Base-by-base conservation (phyloP, 352 stramenopile genomes). In the Globisporangium barbulae region DNA sequence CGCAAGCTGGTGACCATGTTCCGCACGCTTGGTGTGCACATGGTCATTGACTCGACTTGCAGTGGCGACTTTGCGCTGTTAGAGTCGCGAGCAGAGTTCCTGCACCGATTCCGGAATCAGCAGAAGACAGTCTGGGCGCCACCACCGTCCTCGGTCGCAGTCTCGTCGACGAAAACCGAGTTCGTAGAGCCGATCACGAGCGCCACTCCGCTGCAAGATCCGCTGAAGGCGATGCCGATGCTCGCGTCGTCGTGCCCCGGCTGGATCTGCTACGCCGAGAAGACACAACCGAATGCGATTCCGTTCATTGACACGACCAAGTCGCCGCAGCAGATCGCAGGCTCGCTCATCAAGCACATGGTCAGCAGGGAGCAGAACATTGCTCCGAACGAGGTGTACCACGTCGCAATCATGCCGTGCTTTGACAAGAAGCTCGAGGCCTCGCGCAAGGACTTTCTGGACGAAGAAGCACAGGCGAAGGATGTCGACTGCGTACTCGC, bases 371-470 rank as follows among this genome's bases (percentile, higher is more conserved):
- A 94, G 39, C 75, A 87, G 42, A 74, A 72, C 8, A 44, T 89
- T 31, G 41, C 57, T 0, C 64, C 79, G 12, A 75, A 66, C 30
- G 76, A 97, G 39, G 85, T 98, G 8, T 98, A 97, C 72, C 91
- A 99, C 76, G 91, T 98, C 57, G 93, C 96, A 2, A 81, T 99
- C 41, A 99, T 99, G 96, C 97, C 97, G 35, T 99, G 97, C 83
- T 98, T 98, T 67, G 97, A 99, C 72, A 99, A 99, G 80, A 99
- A 99, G 70, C 78, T 99, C 8, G 97, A 99, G 76, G 97, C 96
- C 0, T 98, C 93, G 12, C 88, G 97, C 8, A 96, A 96, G 64
- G 81, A 96, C 68, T 97, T 96, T 59, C 56, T 90, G 25, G 81
- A 90, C 50, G 78, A 78, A 4, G 75, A 71, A 10, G 71, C 79